Evolutionary conservation across 257 asterid genomes (phyloP).

Genomic region (Solanum lycopersicoides): DNA sequence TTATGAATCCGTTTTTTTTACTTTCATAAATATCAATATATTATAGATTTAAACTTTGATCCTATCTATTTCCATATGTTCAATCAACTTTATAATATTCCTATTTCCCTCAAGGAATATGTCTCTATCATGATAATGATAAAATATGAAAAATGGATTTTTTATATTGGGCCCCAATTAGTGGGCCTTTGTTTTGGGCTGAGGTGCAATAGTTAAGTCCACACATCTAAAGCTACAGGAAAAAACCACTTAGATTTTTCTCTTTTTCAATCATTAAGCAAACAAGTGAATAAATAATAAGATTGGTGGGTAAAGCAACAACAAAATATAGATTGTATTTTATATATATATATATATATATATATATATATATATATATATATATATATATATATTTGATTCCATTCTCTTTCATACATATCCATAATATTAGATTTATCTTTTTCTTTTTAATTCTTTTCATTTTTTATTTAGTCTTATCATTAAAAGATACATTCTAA

Average conservation of each 20-base stretch:
- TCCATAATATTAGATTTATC: no score
- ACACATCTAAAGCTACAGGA: background rate
- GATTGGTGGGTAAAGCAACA: conserved; percentile 1
- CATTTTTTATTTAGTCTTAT: no score
- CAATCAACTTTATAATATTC: background rate
- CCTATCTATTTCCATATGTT: background rate
- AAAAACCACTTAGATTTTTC: background rate
- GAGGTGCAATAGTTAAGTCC: background rate
- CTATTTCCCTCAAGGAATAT: background rate
- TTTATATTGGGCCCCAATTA: background rate
- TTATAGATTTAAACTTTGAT: background rate
- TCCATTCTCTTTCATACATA: no score
- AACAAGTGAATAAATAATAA: background rate
- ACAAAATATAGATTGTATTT: background rate
- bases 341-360: no score
- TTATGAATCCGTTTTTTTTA: background rate
- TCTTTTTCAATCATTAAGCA: background rate
- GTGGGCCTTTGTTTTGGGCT: background rate
- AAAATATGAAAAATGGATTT: background rate
- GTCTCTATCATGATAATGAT: background rate
- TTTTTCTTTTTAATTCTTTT: no score
- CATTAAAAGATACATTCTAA: no score
- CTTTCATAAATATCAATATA: no score
- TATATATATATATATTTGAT: no score
- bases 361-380: no score